Evolutionary conservation across 495 filamentous ascomycete genomes (phyloP), one percentile per base, ranked within the genome.

Genomic region (Staphylotrichum longicolle): DNA sequence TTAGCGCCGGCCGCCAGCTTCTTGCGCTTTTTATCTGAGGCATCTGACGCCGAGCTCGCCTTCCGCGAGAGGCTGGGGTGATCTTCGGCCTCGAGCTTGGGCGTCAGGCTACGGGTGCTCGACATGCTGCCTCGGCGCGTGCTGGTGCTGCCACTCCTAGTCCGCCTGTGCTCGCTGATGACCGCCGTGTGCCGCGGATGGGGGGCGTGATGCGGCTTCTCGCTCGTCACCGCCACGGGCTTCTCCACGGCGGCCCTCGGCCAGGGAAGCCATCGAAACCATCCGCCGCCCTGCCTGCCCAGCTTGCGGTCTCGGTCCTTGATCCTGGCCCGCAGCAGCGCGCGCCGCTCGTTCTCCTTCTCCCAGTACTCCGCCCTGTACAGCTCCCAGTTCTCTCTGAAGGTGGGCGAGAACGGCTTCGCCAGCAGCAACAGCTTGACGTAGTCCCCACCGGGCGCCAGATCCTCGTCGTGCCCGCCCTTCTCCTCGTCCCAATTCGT

Each of bases 341-440:
- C 82, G 12, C 94, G 89, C 4, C 91, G 84, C 75, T 94, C 91
- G 67, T 98, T 98, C 74, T 98, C 95, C 62, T 85, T 87, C 65
- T 96, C 94, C 94, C 94, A 98, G 70, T 96, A 98, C 61, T 96
- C 92, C 34, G 87, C 83, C 40, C 95, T 82, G 73, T 93, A 98
- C 4, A 91, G 73, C 67, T 98, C 94, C 94, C 94, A 98, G 62
- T 95, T 96, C 69, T 96, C 91, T n/a, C 94, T 85, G 70, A 98
- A 98, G 56, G 89, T 89, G 0, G 95, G 88, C 10, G 91, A 93
- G 65, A 98, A 98, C 0, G 92, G 90, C 73, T 98, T 98, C 5
- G 94, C 92, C 42, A 97, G 82, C 11, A 98, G 80, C 20, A 98
- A 78, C 30, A 98, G 82, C 68, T 94, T 95, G 40, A 98, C 85